Evolutionary conservation across 768 basidiomycete species (phyloP), one percentile per base, ranked within the genome.

Genomic region (Rubroboletus satanas): DNA sequence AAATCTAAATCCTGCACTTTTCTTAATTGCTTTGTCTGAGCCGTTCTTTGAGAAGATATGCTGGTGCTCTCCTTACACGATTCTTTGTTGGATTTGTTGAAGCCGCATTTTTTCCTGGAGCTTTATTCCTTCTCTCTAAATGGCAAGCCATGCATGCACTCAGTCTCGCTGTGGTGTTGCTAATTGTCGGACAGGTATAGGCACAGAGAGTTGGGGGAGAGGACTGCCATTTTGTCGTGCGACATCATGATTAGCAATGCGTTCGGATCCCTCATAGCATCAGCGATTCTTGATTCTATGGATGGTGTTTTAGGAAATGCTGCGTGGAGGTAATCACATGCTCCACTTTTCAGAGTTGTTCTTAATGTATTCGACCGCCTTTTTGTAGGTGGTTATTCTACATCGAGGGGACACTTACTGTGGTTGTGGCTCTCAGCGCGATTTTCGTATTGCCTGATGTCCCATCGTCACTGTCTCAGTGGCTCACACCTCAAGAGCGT

Each of bases 241-340:
- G 90, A 90, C 18, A 83, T 79, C 62, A 74, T 92, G 29, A 83
- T 91, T 49, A 84, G 83, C 51, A 93, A 92, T 74, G 90, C 89
- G 0, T 90, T 92, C 65, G 90, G 90, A 4, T 78, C 88, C 2
- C 73, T 93, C 12, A 80, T 93, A 49, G 88, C 90, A 11, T 87
- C 88, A 31, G 85, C 81, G 2, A 88, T 93, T 49, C 78, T 93
- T 17, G 77, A 81, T 59, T 73, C 74, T 12, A 89, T 92, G 86
- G 79, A 90, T 37, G 86, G 84, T 7, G 76, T 76, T 51, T 72
- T 83, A 15, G 90, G 89, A 0, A 74, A 80, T 54, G 76, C 85
- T 10, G 87, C 86, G 0, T 93, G 90, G 90, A 75, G 85, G 80
- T 87, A 66, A 68, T 77, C 12, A 1, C 8, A 7, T 6, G 18